Conservation (phyloP, 176 grass and related monocot genomes). For the Dendrocalamus sinicus region DNA sequence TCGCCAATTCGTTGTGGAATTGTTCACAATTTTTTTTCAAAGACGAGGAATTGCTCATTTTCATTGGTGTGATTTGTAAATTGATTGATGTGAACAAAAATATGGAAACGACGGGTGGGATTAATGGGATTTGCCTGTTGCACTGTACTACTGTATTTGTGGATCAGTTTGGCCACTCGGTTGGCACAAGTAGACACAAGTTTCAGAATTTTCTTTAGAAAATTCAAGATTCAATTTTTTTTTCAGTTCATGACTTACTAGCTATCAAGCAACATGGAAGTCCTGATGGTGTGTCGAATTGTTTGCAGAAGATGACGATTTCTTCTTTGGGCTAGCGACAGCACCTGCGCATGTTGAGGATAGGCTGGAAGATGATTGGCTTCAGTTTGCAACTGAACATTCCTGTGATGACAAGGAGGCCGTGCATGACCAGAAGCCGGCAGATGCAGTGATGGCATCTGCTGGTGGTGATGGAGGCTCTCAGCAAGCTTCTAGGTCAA, state of each 20-base stretch:
- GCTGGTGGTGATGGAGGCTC: constrained; percentile 69
- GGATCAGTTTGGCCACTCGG: neutral
- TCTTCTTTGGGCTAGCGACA: constrained; percentile 94
- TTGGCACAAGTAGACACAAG: neutral
- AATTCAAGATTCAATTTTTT: neutral
- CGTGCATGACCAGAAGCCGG: constrained; percentile 32
- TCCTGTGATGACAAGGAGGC: constrained; percentile 24
- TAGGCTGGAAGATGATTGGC: constrained; percentile 83
- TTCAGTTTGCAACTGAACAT: constrained; percentile 71
- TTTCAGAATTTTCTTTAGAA: neutral
- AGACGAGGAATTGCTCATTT: neutral
- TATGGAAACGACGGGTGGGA: neutral
- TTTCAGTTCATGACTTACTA: neutral
- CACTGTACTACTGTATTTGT: neutral
- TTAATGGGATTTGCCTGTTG: neutral
- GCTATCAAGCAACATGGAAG: neutral
- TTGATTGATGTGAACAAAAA: neutral
- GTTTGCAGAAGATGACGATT: constrained; percentile 52
- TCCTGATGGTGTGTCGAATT: constrained; percentile 12
- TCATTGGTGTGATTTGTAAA: neutral
- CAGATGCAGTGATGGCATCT: constrained; percentile 62
- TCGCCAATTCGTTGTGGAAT: neutral
- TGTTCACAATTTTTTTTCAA: neutral
- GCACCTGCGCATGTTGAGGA: constrained; percentile 92
- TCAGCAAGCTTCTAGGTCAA: constrained; percentile 51